A percentile compares a stretch with the other conserved stretches of the same genome.
Evolutionary conservation across 805 yeast genomes (phyloP).

Genomic region (Brettanomyces custersianus): DNA sequence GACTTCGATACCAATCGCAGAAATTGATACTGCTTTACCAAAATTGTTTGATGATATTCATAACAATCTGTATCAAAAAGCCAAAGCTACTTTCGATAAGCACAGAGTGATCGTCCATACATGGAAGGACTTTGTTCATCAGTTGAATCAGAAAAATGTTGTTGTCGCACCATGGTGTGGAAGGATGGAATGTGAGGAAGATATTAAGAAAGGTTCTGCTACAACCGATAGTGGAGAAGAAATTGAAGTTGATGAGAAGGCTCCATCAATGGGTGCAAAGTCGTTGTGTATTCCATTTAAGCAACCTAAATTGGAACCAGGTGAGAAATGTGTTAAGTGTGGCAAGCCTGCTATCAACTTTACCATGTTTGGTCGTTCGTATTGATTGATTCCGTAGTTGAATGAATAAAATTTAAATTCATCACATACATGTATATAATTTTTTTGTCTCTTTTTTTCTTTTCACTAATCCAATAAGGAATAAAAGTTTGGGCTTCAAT

Average conservation of each 20-base stretch:
- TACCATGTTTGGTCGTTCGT: slow-evolving; percentile 96
- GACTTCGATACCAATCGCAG: slow-evolving; percentile 53
- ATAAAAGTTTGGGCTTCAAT: not conserved
- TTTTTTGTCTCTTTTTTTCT: not conserved
- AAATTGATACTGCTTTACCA: slow-evolving; percentile 59
- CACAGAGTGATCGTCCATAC: slow-evolving; percentile 77
- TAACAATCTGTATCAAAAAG: slow-evolving; percentile 58
- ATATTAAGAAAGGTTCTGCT: slow-evolving; percentile 84
- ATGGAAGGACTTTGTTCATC: slow-evolving; percentile 90
- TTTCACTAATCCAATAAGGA: not conserved
- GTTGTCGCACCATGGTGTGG: slow-evolving; percentile 98
- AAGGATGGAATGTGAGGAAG: slow-evolving; percentile 87
- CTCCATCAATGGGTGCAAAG: slow-evolving; percentile 99
- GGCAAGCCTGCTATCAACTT: slow-evolving; percentile 65
- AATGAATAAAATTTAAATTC: no score
- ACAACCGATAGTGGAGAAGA: slow-evolving; percentile 75
- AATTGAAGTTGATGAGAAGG: slow-evolving; percentile 85
- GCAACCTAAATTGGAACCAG: slow-evolving; percentile 74
- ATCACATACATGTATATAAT: no score
- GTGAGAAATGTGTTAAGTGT: slow-evolving; percentile 85
- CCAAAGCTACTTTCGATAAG: slow-evolving; percentile 73
- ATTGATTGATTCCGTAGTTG: slow-evolving; percentile 34
- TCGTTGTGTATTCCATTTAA: slow-evolving; percentile 93
- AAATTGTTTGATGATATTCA: slow-evolving; percentile 79
- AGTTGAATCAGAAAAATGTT: slow-evolving; percentile 83